Evolutionary conservation across 108 stramenopile species (phyloP), one percentile per base, ranked within the genome.

Genomic region (Pseudonitzschia pungens): DNA sequence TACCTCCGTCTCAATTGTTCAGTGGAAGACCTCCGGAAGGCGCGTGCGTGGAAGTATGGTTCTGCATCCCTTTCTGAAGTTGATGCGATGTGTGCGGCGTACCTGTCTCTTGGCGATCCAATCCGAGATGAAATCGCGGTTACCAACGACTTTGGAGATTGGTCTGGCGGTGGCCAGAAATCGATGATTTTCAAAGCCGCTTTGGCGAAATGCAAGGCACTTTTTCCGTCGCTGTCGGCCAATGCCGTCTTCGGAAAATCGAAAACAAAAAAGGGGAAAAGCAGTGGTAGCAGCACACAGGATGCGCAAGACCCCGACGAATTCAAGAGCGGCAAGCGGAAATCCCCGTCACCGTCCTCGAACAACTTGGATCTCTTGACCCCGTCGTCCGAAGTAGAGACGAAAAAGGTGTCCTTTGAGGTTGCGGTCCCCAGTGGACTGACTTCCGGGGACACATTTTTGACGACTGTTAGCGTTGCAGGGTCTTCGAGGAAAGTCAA

Each of bases 1-100:
- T 95, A 80, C 63, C 81, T 86, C 18, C 86, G 88, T 12, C 77
- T 95, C 31, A 82, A 95, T 54, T 87, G 87, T 44, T 57, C 81
- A 18, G 55, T 66, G 9, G 76, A 78, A 64, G 87, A 86, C n/a
- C 63, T 92, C 42, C 69, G 69, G 6, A 81, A 79, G 45, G 65
- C 51, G 8, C 44, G 69, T 18, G 74, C 75, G 2, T 79, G 68
- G 74, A 77, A 72, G 75, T 79, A 76, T 56, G 72, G 69, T 53
- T 65, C 48, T 33, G 65, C 59, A 40, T 73, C 71, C 11, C 57
- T 89, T 16, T 53, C 36, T 45, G 89, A 87, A 79, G 90, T 82
- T 1, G 81, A 86, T 24, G 89, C 89, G 2, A 65, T 92, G 28
- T 81, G 84, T 41, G 74, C 83, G 54, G 84, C 89, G 29, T 87